Percentiles rank a stretch among this genome's conserved stretches.
These are phyloP conservation scores for Kwoniella shandongensis DNA, from an alignment of 768 basidiomycete species.

Conservation along the genomic window DNA sequence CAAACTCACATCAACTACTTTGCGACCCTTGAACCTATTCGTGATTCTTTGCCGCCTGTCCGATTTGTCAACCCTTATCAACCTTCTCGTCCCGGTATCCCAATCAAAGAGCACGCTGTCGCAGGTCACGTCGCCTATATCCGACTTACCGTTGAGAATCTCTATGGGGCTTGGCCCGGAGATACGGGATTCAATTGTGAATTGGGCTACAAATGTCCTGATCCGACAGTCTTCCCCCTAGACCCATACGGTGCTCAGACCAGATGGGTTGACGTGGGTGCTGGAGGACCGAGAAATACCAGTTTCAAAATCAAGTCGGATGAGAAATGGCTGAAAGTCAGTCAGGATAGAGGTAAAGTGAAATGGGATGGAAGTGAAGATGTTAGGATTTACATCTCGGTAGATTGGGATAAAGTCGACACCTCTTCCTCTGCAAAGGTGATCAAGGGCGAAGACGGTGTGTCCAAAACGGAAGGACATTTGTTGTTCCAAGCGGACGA, in stretches of 20 bases:
- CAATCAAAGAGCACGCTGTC: constrained; percentile 40
- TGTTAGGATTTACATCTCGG: constrained; percentile 60
- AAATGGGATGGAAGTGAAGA: constrained; percentile 57
- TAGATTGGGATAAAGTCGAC: constrained; percentile 61
- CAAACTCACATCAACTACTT: constrained; percentile 35
- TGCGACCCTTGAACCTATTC: constrained; percentile 64
- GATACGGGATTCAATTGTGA: constrained; percentile 66
- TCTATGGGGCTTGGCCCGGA: constrained; percentile 67
- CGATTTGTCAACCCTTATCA: constrained; percentile 58
- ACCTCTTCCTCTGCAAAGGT: constrained; percentile 4
- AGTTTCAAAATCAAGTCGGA: constrained; percentile 60
- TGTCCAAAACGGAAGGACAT: constrained; percentile 14
- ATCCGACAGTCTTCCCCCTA: constrained; percentile 57
- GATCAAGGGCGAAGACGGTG: neutral
- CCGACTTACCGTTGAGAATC: constrained; percentile 66
- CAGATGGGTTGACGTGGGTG: constrained; percentile 65
- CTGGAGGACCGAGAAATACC: constrained; percentile 64
- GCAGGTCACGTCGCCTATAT: constrained; percentile 66
- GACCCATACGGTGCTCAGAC: constrained; percentile 63
- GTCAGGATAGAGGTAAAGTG: constrained; percentile 59
- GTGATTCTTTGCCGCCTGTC: constrained; percentile 58
- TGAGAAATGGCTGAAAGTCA: constrained; percentile 61
- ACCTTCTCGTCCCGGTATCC: constrained; percentile 58
- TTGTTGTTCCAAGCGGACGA: constrained; percentile 25
- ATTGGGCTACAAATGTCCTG: constrained; percentile 42